Evolutionary conservation across 176 grass and related monocot genomes (phyloP).

Genomic region (Oryza glaberrima): DNA sequence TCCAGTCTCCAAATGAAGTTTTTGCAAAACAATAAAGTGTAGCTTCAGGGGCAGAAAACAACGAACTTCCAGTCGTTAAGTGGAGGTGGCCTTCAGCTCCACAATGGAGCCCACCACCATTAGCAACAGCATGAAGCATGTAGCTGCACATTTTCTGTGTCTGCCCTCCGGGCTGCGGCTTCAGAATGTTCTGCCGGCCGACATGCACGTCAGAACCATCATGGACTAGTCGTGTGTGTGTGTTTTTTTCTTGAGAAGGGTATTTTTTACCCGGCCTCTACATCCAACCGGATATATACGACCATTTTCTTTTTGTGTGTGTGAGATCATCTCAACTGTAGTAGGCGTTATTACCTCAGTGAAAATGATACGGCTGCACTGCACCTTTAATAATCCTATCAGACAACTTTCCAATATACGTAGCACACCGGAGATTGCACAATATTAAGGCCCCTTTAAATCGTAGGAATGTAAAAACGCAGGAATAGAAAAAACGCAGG

Average conservation of each 20-base stretch:
- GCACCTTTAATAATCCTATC: background rate
- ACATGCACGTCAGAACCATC: conserved; percentile 13
- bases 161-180: background rate
- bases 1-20: background rate
- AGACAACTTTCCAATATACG: background rate
- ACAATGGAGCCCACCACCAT: too few relatives aligned
- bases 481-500: too few relatives aligned
- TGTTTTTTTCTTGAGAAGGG: too few relatives aligned
- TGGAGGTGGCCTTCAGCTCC: too few relatives aligned
- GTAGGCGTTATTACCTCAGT: conserved; percentile 8
- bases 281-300: too few relatives aligned
- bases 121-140: too few relatives aligned
- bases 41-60: background rate
- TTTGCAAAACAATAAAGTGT: background rate
- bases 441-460: background rate
- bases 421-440: background rate
- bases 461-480: too few relatives aligned
- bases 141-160: background rate
- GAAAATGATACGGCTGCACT: conserved; percentile 15
- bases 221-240: background rate
- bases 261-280: too few relatives aligned
- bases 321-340: conserved; percentile 1
- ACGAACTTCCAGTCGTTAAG: too few relatives aligned
- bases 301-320: background rate
- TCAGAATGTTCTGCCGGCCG: background rate